These are phyloP conservation scores for Dorcoceras hygrometricum DNA, from an alignment of 257 asterid genomes.

Conservation along the genomic window DNA sequence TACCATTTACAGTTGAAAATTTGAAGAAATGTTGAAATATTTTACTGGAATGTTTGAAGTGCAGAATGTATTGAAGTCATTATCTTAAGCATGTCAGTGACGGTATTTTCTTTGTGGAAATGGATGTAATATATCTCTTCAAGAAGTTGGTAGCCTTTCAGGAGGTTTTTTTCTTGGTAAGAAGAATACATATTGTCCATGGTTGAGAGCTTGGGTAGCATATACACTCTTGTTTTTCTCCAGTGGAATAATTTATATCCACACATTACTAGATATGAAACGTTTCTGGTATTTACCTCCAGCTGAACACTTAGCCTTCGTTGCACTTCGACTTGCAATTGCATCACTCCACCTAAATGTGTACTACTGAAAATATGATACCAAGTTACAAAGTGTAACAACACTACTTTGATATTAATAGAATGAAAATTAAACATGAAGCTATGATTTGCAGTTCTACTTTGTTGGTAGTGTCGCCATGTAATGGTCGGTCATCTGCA, in stretches of 20 bases:
- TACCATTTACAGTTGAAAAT: background rate
- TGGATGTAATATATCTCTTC: background rate
- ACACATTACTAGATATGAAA: background rate
- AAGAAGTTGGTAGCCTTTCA: background rate
- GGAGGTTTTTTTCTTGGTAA: background rate
- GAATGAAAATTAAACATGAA: background rate
- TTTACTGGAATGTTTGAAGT: no score
- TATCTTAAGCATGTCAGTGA: background rate
- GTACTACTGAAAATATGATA: conserved; percentile 48
- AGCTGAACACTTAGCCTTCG: conserved; percentile 80
- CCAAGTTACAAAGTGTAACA: conserved; percentile 16
- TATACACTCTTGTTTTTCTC: conserved; percentile 12
- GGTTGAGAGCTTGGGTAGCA: conserved; percentile 6
- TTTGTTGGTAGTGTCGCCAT: conserved; percentile 49
- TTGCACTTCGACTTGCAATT: conserved; percentile 87
- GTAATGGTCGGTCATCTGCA: conserved; percentile 44
- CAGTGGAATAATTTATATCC: background rate
- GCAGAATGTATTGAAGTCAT: background rate
- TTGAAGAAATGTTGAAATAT: background rate
- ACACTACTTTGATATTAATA: no score
- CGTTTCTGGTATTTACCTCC: conserved; percentile 50
- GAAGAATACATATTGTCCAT: background rate
- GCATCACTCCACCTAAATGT: conserved; percentile 68
- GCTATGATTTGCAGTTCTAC: conserved; percentile 39
- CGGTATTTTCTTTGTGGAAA: conserved; percentile 7